Evolutionary conservation across 352 stramenopile species (phyloP).

Genomic region (Phytophthora fragariaefolia): DNA sequence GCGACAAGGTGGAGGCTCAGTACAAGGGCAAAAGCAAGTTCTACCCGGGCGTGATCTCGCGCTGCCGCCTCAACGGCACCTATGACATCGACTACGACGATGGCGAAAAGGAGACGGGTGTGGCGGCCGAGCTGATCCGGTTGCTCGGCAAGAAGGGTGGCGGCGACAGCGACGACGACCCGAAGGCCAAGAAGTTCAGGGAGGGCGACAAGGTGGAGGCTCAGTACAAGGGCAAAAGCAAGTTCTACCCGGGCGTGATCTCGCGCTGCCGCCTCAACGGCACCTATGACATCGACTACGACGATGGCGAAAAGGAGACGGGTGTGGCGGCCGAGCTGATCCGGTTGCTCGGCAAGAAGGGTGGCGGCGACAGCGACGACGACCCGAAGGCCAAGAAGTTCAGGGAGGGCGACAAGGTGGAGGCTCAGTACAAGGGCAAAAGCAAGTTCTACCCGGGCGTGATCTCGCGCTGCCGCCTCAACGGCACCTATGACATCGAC

Average conservation of each 20-base stretch:
- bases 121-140: constrained; percentile 17
- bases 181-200: constrained; percentile 21
- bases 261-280: constrained; percentile 8
- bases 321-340: constrained; percentile 17
- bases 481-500: constrained; percentile 18
- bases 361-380: constrained; percentile 8
- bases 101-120: constrained; percentile 20
- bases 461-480: constrained; percentile 5
- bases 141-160: constrained; percentile 7
- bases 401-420: constrained; percentile 16
- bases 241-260: constrained; percentile 14
- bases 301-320: constrained; percentile 18
- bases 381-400: constrained; percentile 14
- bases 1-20: constrained; percentile 22
- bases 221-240: constrained; percentile 21
- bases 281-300: constrained; percentile 20
- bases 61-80: constrained; percentile 8
- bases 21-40: constrained; percentile 27
- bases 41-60: constrained; percentile 15
- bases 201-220: constrained; percentile 20
- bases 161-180: constrained; percentile 11
- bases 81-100: constrained; percentile 23
- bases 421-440: constrained; percentile 15
- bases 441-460: constrained; percentile 18
- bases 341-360: constrained; percentile 2